A percentile compares a stretch with the other conserved stretches of the same genome.
phyloP scores from a whole-genome alignment of 352 stramenopile genomes.

The Paralagenidium karlingii region DNA sequence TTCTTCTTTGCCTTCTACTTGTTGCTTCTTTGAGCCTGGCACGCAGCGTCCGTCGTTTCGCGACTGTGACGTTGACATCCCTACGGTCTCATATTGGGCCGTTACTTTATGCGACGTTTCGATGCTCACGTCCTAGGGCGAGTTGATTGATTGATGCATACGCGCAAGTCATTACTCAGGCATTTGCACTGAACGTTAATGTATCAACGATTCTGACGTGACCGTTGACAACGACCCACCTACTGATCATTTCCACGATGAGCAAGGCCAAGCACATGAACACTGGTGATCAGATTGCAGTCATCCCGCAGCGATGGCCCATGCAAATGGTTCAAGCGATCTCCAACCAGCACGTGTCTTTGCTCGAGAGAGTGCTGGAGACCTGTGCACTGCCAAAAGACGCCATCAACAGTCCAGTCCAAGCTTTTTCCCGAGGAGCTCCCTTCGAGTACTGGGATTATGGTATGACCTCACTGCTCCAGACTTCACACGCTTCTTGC shows the following conservation, averaged over 20 bases:
- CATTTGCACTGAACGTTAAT: neutral
- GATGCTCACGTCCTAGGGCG: neutral
- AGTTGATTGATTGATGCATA: neutral
- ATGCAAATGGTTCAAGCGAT: conserved; percentile 46
- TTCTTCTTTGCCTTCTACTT: conserved; percentile 2
- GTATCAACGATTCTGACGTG: neutral
- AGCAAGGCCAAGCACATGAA: neutral
- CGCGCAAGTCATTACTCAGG: neutral
- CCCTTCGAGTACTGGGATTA: conserved; percentile 36
- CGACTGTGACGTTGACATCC: too few species aligned
- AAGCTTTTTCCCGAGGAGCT: conserved; percentile 26
- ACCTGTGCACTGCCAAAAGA: conserved; percentile 10
- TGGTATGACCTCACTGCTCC: too few species aligned
- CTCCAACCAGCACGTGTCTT: conserved; percentile 9
- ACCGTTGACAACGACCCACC: neutral
- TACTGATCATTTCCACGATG: neutral
- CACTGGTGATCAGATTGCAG: conserved; percentile 9
- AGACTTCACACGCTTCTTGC: neutral
- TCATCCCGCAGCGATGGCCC: conserved; percentile 36
- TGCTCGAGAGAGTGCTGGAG: conserved; percentile 28
- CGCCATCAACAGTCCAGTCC: conserved; percentile 19
- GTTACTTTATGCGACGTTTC: too few species aligned
- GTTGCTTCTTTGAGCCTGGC: too few species aligned
- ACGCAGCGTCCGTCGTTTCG: too few species aligned
- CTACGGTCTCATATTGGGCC: too few species aligned